Percentiles rank a stretch among this genome's conserved stretches.
Conservation (phyloP, 1,284 basidiomycete genomes). For the Tylopilus sp. region DNA sequence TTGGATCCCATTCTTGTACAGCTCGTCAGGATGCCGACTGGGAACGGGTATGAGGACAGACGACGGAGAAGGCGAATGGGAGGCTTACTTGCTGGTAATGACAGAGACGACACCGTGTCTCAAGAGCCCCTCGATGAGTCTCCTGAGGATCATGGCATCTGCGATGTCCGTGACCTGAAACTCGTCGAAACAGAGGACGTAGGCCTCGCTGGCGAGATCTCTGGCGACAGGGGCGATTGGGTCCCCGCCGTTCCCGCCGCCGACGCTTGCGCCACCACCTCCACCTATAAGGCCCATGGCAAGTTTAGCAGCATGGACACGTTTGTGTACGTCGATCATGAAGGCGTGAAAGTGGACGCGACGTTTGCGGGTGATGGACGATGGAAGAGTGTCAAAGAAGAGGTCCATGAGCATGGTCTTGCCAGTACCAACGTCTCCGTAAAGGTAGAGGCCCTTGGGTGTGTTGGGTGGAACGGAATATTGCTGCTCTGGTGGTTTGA, state of each 20-base stretch:
- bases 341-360: slow-evolving; percentile 97
- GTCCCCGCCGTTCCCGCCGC: slow-evolving; percentile 59
- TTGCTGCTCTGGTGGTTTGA: slow-evolving; percentile 39
- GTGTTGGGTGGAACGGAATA: slow-evolving; percentile 47
- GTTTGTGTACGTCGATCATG: slow-evolving; percentile 98
- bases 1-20: slow-evolving; percentile 99
- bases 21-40: slow-evolving; percentile 94
- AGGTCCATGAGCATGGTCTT: slow-evolving; percentile 99
- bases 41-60: slow-evolving; percentile 1
- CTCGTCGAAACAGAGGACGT: slow-evolving; percentile 95
- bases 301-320: slow-evolving; percentile 77
- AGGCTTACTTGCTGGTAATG: slow-evolving; percentile 90
- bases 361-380: slow-evolving; percentile 70
- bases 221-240: slow-evolving; percentile 87
- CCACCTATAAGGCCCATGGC: slow-evolving; percentile 51
- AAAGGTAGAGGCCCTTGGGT: slow-evolving; percentile 93
- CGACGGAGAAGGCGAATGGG: background rate
- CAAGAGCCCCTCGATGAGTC: slow-evolving; percentile 82
- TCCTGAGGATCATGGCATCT: slow-evolving; percentile 96
- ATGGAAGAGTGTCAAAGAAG: slow-evolving; percentile 87
- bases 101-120: slow-evolving; percentile 91
- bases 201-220: slow-evolving; percentile 82
- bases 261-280: slow-evolving; percentile 26
- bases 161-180: slow-evolving; percentile 99
- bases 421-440: slow-evolving; percentile 95